phyloP scores from a whole-genome alignment of 2,329 filamentous ascomycete genomes.

The Tolypocladium cylindrosporum region DNA sequence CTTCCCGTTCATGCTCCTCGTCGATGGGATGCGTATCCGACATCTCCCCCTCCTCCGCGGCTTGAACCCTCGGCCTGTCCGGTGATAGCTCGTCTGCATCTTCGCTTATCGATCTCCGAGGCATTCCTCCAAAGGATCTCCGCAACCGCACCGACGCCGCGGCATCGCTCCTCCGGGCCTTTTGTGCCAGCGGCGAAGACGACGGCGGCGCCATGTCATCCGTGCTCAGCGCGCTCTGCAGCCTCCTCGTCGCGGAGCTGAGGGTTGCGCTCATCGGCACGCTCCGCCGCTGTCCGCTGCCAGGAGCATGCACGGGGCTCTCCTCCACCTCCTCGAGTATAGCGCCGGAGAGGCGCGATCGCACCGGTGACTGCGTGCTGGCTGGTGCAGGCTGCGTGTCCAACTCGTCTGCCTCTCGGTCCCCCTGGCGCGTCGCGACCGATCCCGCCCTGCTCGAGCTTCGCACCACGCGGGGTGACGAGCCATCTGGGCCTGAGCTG shows the following conservation, averaged over 20 bases:
- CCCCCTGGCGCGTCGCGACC: conserved; percentile 1
- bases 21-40: background rate
- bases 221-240: conserved; percentile 28
- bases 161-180: conserved; percentile 25
- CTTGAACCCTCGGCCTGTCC: conserved; percentile 8
- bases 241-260: conserved; percentile 29
- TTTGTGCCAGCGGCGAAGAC: conserved; percentile 34
- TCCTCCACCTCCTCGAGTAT: conserved; percentile 21
- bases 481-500: background rate
- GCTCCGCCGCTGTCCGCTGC: conserved; percentile 39
- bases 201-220: conserved; percentile 18
- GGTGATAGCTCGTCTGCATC: conserved; percentile 24
- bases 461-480: background rate
- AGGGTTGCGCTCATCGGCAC: conserved; percentile 24
- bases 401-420: conserved; percentile 10
- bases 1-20: conserved; percentile 10
- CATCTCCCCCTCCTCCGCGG: conserved; percentile 3
- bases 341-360: conserved; percentile 3
- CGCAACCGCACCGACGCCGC: conserved; percentile 20
- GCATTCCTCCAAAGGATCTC: conserved; percentile 6
- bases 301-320: conserved; percentile 44
- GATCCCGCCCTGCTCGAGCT: background rate
- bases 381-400: conserved; percentile 9
- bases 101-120: conserved; percentile 6
- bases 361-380: conserved; percentile 5